phyloP scores from a whole-genome alignment of 495 filamentous ascomycete species.

The Bathelium albidoporum region DNA sequence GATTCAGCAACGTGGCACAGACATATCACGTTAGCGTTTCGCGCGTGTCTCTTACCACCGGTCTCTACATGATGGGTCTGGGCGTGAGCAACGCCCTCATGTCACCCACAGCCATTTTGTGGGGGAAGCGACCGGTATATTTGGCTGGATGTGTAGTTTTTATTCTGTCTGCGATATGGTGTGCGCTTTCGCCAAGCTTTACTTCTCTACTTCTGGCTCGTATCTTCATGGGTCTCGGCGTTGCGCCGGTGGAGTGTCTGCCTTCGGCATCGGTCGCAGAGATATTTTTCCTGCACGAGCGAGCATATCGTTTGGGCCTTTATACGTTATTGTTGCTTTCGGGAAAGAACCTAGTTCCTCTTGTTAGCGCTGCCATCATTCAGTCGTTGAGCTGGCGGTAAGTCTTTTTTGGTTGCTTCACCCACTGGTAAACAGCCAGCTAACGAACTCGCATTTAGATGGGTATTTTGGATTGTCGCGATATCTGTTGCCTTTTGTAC shows the following conservation, averaged over 20 bases:
- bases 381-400: conserved; percentile 73
- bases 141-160: conserved; percentile 68
- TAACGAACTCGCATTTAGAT: conserved; percentile 28
- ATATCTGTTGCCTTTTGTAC: conserved; percentile 71
- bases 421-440: too few species aligned
- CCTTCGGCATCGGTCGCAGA: conserved; percentile 93
- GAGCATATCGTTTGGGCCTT: conserved; percentile 89
- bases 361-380: conserved; percentile 83
- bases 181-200: conserved; percentile 71
- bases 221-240: conserved; percentile 76
- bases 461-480: conserved; percentile 56
- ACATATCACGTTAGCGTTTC: conserved; percentile 62
- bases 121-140: conserved; percentile 86
- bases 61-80: conserved; percentile 90
- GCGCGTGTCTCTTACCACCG: conserved; percentile 78
- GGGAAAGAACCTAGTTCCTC: conserved; percentile 84
- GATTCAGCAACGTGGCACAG: conserved; percentile 69
- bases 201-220: conserved; percentile 69
- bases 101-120: conserved; percentile 86
- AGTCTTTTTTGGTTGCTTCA: too few species aligned
- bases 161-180: conserved; percentile 72
- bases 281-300: conserved; percentile 92
- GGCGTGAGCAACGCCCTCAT: conserved; percentile 74
- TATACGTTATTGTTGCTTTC: conserved; percentile 84
- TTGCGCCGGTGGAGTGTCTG: conserved; percentile 87